Conservation (phyloP, 345 rosid genomes). For the Erysimum cheiranthoides region DNA sequence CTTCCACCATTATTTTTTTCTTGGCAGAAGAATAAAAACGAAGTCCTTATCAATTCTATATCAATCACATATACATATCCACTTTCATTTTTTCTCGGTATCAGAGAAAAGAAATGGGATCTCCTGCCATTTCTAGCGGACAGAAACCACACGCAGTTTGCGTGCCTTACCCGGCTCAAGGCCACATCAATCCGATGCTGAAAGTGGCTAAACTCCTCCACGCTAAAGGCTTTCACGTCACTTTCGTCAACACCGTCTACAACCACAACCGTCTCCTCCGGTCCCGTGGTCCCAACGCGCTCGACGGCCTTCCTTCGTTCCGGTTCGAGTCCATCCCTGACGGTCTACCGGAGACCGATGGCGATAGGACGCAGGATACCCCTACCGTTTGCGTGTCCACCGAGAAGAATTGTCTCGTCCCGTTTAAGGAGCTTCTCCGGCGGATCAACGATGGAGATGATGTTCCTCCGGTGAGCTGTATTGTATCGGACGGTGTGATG, state of each 20-base stretch:
- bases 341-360: conserved; percentile 43
- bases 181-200: conserved; percentile 55
- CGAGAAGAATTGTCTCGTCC: conserved; percentile 34
- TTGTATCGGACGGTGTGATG: conserved; percentile 27
- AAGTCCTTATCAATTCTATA: no score
- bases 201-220: conserved; percentile 54
- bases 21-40: no score
- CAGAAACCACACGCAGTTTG: conserved; percentile 49
- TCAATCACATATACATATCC: no score
- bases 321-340: conserved; percentile 49
- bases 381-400: conserved; percentile 44
- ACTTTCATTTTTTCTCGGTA: no score
- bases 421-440: conserved; percentile 34
- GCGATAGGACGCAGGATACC: conserved; percentile 39
- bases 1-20: no score
- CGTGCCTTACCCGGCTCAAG: conserved; percentile 54
- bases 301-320: conserved; percentile 42
- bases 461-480: conserved; percentile 35
- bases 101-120: no score
- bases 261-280: conserved; percentile 48
- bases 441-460: neutral
- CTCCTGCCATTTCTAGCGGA: neutral
- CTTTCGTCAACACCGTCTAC: conserved; percentile 52
- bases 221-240: conserved; percentile 49
- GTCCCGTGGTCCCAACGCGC: conserved; percentile 39